Base-by-base conservation (phyloP, 2,329 filamentous ascomycete genomes). In the Stachybotrys echinatus region DNA sequence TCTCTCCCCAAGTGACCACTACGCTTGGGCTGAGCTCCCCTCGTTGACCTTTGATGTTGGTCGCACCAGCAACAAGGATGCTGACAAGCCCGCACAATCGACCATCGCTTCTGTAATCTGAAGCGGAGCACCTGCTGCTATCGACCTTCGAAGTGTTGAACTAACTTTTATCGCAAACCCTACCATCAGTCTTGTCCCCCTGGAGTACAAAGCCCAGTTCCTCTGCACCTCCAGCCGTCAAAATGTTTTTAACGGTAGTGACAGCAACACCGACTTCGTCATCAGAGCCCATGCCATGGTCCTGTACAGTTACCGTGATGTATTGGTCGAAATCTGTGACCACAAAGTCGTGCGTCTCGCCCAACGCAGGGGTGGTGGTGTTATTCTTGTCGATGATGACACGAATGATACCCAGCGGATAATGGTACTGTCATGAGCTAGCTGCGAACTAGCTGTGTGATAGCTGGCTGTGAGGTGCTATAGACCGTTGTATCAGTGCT, bases 261-360 rank as follows among this genome's bases (percentile, higher is more conserved):
- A 48, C 40, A 37, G 52, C 58, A 4, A 61, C 50, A 10, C 58
- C 58, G 17, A 61, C 57, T 14, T 61, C 57, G 14, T 61, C 58
- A 21, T 61, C 58, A 18, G 55, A 48, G 1, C 57, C 58, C 3
- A 61, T 2, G 10, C 61, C 58, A 1, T 61, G 58, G 27, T 61
- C 58, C 1, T 52, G 31, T 4, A 61, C 23, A n/a, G 61, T 58
- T 10, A 61, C 45, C 1, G 52, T 57, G 6, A 61, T 61, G 6
- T 42, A 19, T 39, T 61, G 58, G 6, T 61, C 58, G 6, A 57
- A 52, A 18, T 61, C 58, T 1, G 58, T 61, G 19, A 61, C 58
- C 8, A 61, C 50, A 17, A 61, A 61, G 19, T 61, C 58, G 42
- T 61, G 58, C 23, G 58, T 61, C 48, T 61, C 58, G 38, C 61